These are phyloP conservation scores for Albugo laibachii DNA, from an alignment of 352 stramenopile species.

Conservation along the genomic window DNA sequence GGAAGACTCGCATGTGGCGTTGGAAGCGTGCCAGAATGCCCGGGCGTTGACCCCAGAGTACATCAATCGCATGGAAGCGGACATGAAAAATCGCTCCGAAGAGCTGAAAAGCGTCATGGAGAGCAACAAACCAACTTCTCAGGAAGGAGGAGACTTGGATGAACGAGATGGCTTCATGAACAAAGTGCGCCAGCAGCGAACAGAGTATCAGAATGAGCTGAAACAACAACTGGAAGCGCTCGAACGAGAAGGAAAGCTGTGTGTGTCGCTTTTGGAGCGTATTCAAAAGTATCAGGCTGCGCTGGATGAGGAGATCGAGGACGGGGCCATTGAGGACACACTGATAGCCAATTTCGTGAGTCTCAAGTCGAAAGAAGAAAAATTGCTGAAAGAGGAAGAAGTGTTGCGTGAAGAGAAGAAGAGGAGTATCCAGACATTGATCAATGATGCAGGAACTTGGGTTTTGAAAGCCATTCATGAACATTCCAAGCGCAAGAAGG, in stretches of 20 bases:
- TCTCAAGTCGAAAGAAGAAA: conserved; percentile 50
- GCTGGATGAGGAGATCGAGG: conserved; percentile 57
- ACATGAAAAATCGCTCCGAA: conserved; percentile 66
- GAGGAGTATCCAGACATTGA: conserved; percentile 57
- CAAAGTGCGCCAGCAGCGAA: conserved; percentile 50
- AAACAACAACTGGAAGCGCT: conserved; percentile 56
- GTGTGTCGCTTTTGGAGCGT: conserved; percentile 49
- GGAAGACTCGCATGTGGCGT: conserved; percentile 55
- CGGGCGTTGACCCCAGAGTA: conserved; percentile 70
- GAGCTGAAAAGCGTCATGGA: conserved; percentile 55
- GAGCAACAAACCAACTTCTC: conserved; percentile 70
- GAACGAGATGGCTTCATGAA: conserved; percentile 81
- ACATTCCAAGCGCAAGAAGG: conserved; percentile 77
- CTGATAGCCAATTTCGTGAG: conserved; percentile 60
- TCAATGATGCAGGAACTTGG: conserved; percentile 79
- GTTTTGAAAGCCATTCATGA: conserved; percentile 63
- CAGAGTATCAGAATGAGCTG: conserved; percentile 70
- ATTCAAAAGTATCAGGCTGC: conserved; percentile 72
- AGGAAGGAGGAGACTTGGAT: conserved; percentile 60
- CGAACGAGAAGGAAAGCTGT: conserved; percentile 57
- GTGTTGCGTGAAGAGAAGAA: conserved; percentile 80
- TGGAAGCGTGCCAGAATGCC: conserved; percentile 49
- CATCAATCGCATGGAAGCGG: conserved; percentile 55
- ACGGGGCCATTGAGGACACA: conserved; percentile 37
- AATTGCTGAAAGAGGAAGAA: conserved; percentile 59